A percentile compares a stretch with the other conserved stretches of the same genome.
Conservation (phyloP, 495 filamentous ascomycete genomes). For the Podospora fimiseda region DNA sequence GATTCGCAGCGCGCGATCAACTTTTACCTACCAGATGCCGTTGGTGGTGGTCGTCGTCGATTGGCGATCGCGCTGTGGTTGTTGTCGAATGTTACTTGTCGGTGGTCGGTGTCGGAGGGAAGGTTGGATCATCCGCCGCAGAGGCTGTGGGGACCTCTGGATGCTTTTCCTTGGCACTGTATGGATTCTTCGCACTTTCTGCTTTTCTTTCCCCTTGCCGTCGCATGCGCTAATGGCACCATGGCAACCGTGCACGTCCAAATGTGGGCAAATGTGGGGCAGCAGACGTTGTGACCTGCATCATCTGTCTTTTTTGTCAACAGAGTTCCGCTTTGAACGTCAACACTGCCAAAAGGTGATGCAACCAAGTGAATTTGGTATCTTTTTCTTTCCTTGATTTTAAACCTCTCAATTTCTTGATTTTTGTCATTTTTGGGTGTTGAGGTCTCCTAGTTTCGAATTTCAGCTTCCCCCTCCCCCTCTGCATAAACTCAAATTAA, state of each 20-base stretch:
- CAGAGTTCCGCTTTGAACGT: background rate
- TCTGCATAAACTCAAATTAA: background rate
- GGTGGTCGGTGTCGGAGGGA: conserved; percentile 2
- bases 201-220: background rate
- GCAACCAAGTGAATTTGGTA: background rate
- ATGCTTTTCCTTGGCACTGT: conserved; percentile 16
- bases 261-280: conserved; percentile 11
- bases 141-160: conserved; percentile 5
- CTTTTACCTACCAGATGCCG: background rate
- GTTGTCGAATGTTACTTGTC: conserved; percentile 1
- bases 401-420: background rate
- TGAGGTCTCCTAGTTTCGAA: background rate
- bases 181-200: background rate
- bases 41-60: background rate
- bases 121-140: conserved; percentile 9
- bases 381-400: background rate
- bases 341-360: background rate
- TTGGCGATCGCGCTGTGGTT: conserved; percentile 2
- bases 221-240: conserved; percentile 15
- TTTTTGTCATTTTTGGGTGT: background rate
- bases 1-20: background rate
- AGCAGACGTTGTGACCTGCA: background rate
- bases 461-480: background rate
- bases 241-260: conserved; percentile 16
- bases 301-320: background rate